A percentile compares a stretch with the other conserved stretches of the same genome.
Evolutionary conservation across 1,284 basidiomycete genomes (phyloP).

Genomic region (Filobasidium uniguttulatum): DNA sequence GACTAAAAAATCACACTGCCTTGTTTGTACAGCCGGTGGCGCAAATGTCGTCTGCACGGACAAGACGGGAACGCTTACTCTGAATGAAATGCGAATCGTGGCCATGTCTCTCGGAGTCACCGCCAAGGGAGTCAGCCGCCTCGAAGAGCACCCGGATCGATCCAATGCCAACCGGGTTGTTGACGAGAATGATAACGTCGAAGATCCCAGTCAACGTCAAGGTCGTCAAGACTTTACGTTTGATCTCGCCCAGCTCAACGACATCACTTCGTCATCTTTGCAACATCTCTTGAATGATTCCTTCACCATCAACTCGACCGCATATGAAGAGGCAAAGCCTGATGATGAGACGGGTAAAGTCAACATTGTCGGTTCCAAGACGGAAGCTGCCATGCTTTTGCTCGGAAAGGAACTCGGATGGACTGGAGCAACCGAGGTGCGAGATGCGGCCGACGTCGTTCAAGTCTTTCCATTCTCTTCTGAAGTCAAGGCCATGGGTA

Average conservation of each 20-base stretch:
- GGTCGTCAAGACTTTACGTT: conserved; percentile 60
- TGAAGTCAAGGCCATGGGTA: conserved; percentile 91
- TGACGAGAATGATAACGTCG: conserved; percentile 17
- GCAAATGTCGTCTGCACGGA: conserved; percentile 77
- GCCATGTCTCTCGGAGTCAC: conserved; percentile 87
- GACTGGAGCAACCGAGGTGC: conserved; percentile 56
- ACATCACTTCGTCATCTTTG: conserved; percentile 50
- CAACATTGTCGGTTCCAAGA: conserved; percentile 85
- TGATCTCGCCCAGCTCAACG: conserved; percentile 58
- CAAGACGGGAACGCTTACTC: conserved; percentile 53
- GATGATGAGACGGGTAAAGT: conserved; percentile 51
- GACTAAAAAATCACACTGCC: too few relatives aligned
- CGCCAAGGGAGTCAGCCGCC: conserved; percentile 74
- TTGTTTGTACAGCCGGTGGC: too few relatives aligned
- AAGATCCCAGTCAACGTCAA: conserved; percentile 10
- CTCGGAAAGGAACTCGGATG: conserved; percentile 81
- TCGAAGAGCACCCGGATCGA: conserved; percentile 60
- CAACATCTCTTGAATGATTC: conserved; percentile 65
- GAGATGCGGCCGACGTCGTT: conserved; percentile 53
- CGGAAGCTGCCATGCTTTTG: conserved; percentile 80
- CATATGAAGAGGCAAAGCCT: conserved; percentile 78
- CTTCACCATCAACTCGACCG: conserved; percentile 87
- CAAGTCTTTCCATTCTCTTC: conserved; percentile 94
- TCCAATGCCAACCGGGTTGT: conserved; percentile 56
- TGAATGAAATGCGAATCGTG: conserved; percentile 90